Conservation (phyloP, 176 grass and related monocot species). For the Otatea glauca region DNA sequence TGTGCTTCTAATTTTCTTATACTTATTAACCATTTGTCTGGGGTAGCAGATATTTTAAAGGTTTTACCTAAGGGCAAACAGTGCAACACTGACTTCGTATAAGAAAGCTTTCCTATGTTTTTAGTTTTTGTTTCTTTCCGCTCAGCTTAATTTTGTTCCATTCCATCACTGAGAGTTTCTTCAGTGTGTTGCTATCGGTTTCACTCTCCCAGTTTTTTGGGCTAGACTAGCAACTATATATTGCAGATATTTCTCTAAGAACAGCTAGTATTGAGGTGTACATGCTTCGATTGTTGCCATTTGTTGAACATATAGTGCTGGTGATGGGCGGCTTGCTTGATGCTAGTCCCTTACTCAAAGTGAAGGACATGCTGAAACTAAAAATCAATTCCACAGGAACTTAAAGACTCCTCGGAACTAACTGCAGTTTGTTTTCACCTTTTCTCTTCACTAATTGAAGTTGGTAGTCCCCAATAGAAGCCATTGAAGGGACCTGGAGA, state of each 20-base stretch:
- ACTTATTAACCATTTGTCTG: conserved; percentile 16
- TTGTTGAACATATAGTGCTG: too few relatives aligned
- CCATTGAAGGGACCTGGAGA: neutral
- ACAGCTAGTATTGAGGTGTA: too few relatives aligned
- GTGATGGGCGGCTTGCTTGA: neutral
- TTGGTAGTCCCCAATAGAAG: neutral
- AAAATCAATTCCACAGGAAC: neutral
- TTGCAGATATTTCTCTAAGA: too few relatives aligned
- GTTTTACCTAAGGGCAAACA: conserved; percentile 1
- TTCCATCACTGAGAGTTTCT: too few relatives aligned
- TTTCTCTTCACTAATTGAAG: conserved; percentile 1
- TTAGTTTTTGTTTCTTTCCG: neutral
- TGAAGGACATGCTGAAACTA: neutral
- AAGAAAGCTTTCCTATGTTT: conserved; percentile 21
- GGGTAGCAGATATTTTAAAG: neutral
- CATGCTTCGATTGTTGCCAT: too few relatives aligned
- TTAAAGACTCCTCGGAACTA: neutral
- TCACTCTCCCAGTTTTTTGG: too few relatives aligned
- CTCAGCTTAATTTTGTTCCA: neutral
- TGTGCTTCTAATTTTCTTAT: conserved; percentile 21
- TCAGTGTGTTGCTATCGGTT: too few relatives aligned
- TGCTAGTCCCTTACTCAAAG: neutral
- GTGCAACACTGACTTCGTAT: conserved; percentile 15
- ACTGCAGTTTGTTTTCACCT: neutral
- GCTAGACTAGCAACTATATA: too few relatives aligned